Base-by-base conservation (phyloP, 2,329 filamentous ascomycete species). In the Zymoseptoria passerinii region DNA sequence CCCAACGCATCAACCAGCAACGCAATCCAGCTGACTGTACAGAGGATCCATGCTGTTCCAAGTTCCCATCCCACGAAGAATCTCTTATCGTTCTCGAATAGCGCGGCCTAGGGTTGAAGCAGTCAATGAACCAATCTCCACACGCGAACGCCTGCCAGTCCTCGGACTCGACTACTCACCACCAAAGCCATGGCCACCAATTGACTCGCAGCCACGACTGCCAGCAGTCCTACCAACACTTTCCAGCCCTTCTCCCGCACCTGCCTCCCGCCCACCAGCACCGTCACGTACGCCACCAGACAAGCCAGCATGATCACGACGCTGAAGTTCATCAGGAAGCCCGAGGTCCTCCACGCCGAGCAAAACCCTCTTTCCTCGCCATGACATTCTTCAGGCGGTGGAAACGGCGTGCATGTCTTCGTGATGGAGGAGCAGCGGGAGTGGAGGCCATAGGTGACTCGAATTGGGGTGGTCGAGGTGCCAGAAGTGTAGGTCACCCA, bases 321-420 rank as follows among this genome's bases (percentile, higher is more conserved):
- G 7, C 88, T 83, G 67, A 96, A 89, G 55, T 86, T 89, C 77
- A 95, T 90, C 63, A 96, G 75, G 75, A 96, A 97, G 23, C 89
- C 91, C 40, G 90, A 85, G 27, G 85, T 90, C 59, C 89, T 83
- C 92, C 92, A 99, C 81, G 95, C 88, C 67, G 85, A 88, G 78
- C 94, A 97, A 76, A 97, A 96, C 68, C 85, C 84, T 54, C 84
- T 81, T 66, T 86, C 82, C 55, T 83, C 81, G 66, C 80, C 81
- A 57, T 78, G 76, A 74, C 89, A 92, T 71, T 90, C 85, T 58
- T 82, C 78, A 56, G 81, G 76, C 63, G 80, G 78, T 3, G 90
- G 90, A 72, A 91, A 94, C 29, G 78, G 75, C 23, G 78, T 78
- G 73, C 88, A 92, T 62, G 72, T 72, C 53, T 83, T 79, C 50